phyloP scores from a whole-genome alignment of 768 basidiomycete genomes.

The Naganishia friedmannii region DNA sequence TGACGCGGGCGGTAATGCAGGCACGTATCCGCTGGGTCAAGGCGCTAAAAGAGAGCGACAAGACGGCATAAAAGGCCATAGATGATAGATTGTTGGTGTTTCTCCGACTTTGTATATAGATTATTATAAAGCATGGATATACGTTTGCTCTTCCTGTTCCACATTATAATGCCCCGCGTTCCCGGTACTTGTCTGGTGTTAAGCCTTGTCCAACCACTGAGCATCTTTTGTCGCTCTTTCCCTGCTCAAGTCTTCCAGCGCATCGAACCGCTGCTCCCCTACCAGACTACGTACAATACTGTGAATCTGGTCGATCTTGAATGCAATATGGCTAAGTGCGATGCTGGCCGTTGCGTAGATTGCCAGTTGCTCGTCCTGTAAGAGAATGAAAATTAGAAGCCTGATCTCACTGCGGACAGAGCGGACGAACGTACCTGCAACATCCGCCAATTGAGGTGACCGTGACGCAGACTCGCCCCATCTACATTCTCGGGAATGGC shows the following conservation, averaged over 20 bases:
- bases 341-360: conserved; percentile 46
- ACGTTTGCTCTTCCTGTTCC: background rate
- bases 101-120: background rate
- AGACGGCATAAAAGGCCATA: background rate
- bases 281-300: conserved; percentile 38
- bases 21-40: conserved; percentile 42
- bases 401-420: background rate
- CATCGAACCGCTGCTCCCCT: conserved; percentile 44
- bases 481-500: background rate
- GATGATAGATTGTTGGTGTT: background rate
- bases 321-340: conserved; percentile 39
- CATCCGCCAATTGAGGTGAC: conserved; percentile 32
- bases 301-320: conserved; percentile 40
- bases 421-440: conserved; percentile 31
- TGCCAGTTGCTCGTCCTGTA: conserved; percentile 46
- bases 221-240: conserved; percentile 16
- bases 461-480: background rate
- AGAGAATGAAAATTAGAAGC: background rate
- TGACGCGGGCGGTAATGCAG: conserved; percentile 52
- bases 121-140: conserved; percentile 3
- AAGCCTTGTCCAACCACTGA: conserved; percentile 22
- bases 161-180: background rate
- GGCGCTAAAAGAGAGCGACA: conserved; percentile 31
- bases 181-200: background rate
- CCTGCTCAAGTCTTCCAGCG: conserved; percentile 36